Conservation (phyloP, 2,329 filamentous ascomycete genomes). For the Sporothrix curviconia region DNA sequence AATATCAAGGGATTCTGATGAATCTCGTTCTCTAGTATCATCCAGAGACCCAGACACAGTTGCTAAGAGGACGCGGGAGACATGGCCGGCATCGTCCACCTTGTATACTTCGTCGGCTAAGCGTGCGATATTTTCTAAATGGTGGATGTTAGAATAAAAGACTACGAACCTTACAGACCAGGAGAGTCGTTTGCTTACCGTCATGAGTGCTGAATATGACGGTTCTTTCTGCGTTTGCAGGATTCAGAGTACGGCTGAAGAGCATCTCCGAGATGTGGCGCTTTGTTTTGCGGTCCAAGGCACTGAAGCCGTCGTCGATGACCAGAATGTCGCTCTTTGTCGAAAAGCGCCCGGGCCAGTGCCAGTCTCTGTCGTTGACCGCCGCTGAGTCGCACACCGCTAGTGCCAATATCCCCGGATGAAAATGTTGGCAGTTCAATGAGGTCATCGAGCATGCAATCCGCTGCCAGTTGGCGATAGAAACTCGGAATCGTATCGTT, state of each 20-base stretch:
- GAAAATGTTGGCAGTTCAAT: background rate
- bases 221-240: background rate
- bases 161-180: too few relatives aligned
- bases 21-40: background rate
- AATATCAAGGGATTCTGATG: background rate
- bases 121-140: background rate
- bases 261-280: background rate
- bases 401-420: background rate
- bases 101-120: background rate
- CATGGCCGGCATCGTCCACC: background rate
- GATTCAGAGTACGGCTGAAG: background rate
- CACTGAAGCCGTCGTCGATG: conserved; percentile 2
- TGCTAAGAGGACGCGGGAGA: background rate
- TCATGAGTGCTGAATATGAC: background rate
- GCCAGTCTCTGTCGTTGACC: background rate
- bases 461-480: conserved; percentile 22
- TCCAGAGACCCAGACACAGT: background rate
- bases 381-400: background rate
- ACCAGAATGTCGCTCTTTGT: background rate
- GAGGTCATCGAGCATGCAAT: conserved; percentile 1
- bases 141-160: background rate
- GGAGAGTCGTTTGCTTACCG: background rate
- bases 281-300: background rate
- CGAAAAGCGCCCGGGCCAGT: background rate
- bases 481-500: conserved; percentile 9